Conservation (phyloP, 2,329 filamentous ascomycete genomes). For the Periconia sp. region DNA sequence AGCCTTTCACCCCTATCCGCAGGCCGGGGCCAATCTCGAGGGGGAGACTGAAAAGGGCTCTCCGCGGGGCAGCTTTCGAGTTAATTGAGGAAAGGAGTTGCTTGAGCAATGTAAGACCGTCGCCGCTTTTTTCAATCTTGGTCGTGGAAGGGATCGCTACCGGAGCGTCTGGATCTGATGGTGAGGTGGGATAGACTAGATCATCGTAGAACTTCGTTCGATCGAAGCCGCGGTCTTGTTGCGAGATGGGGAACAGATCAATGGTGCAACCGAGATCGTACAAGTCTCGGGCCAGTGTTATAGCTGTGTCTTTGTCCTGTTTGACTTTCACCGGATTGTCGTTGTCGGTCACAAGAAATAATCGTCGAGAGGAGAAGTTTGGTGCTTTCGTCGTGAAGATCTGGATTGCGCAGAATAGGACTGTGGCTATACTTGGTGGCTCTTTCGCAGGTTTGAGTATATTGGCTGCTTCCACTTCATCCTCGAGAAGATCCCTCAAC, state of each 20-base stretch:
- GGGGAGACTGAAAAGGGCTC: conserved; percentile 84
- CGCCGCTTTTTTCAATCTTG: conserved; percentile 69
- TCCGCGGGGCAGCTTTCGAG: conserved; percentile 84
- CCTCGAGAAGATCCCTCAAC: conserved; percentile 76
- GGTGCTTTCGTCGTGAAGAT: conserved; percentile 94
- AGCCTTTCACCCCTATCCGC: conserved; percentile 90
- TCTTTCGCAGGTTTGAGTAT: conserved; percentile 74
- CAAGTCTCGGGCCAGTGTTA: conserved; percentile 88
- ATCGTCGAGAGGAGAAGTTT: conserved; percentile 87
- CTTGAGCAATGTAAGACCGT: conserved; percentile 79
- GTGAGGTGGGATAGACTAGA: conserved; percentile 81
- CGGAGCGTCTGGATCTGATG: conserved; percentile 70
- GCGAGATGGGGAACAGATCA: conserved; percentile 88
- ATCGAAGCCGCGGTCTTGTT: conserved; percentile 75
- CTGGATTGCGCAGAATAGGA: conserved; percentile 94
- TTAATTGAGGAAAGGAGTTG: conserved; percentile 87
- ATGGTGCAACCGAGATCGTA: conserved; percentile 93
- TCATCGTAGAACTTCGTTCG: conserved; percentile 91
- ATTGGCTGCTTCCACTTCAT: conserved; percentile 72
- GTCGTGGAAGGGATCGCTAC: conserved; percentile 60
- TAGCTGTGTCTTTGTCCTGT: conserved; percentile 73
- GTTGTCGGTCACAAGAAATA: conserved; percentile 97
- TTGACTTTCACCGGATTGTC: conserved; percentile 81
- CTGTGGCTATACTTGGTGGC: conserved; percentile 79
- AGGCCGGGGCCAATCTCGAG: conserved; percentile 86